Base-by-base conservation (phyloP, 2,329 filamentous ascomycete species). In the Hypocrella siamensis region DNA sequence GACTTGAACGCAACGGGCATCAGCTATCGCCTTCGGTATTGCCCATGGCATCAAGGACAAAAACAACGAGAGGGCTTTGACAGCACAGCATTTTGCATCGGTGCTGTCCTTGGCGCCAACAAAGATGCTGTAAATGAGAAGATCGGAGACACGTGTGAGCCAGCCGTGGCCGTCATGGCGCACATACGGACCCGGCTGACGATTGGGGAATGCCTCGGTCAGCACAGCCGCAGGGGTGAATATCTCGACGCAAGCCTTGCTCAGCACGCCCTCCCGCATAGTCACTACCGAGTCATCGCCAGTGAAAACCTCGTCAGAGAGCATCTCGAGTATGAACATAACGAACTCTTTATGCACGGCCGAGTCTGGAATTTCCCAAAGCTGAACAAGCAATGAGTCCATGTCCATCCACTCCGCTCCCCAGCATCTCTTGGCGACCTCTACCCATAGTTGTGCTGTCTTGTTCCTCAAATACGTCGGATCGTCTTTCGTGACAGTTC, bases 241-340 rank as follows among this genome's bases (percentile, higher is more conserved):
- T 38, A 96, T 85, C 52, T 96, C 90, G 38, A 96, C 82, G 46
- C 90, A 80, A 9, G 83, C 82, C 50, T 84, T 81, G 49, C 85
- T 93, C 38, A 98, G 68, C 34, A 82, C 73, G 31, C 77, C 79
- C 49, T 88, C 82, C 40, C 88, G 75, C 45, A 93, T 61, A 12
- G 80, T 79, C 11, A 88, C 85, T 4, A 85, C 76, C 2, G 81
- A 70, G 54, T 96, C 90, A 48, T 96, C 90, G 22, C 82, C 75
- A 42, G 80, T 82, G 57, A 96, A 93, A 31, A 94, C 75, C 52
- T 96, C 90, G 43, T 96, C 90, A 3, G 88, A 93, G 21, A 98
- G 65, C 14, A 79, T 86, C 58, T 96, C 90, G 31, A 98, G 66
- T 28, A 96, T 72, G 37, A 79, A 79, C 21, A 98, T 67, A 19